Base-by-base conservation (phyloP, 257 asterid species). In the Solanum chiquidenum region DNA sequence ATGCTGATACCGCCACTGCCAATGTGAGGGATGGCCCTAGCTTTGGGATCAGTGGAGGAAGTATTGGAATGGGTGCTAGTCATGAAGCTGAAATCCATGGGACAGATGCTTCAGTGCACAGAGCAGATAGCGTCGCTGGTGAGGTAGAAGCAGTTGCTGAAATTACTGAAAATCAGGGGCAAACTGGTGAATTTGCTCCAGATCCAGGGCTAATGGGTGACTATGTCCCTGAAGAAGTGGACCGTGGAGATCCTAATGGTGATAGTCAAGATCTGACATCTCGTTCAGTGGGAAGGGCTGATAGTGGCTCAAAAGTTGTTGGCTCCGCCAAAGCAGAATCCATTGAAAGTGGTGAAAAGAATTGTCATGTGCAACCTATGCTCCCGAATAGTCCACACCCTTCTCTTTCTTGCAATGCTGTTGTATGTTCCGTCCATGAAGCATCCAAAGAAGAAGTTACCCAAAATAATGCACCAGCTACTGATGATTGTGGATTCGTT, bases 21-120 rank as follows among this genome's bases (percentile, higher is more conserved):
- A 95, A 94, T 55, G 98, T 94, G 38, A 95, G 94, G 90, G 95
- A 94, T 90, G 99, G 96, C 40, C 95, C 95, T 88, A 97, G 99
- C 90, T 86, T 95, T 58, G 99, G 99, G 75, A 90, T 95, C 85
- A 97, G 99, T 89, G 99, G 98, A 58, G 99, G 99, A 88, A 96
- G 99, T 89, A 98, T 97, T 71, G 99, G 99, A 72, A 96, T 97
- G 99, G 99, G 99, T 89, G 99, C 99, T 72, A 96, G 99, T 93
- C 99, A 97, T 93, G 99, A 97, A 94, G 99, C 99, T 91, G 99
- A 97, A 91, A 96, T 97, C 86, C 99, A 97, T 79, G 99, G 99
- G 69, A 90, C 90, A 75, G 96, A 90, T 89, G 94, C 94, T 79
- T 94, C 95, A 89, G 88, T 95, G 84, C 93, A 95, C 73, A 93